These are phyloP conservation scores for Bruguiera hainesii DNA, from an alignment of 441 rosid genomes.

Conservation along the genomic window DNA sequence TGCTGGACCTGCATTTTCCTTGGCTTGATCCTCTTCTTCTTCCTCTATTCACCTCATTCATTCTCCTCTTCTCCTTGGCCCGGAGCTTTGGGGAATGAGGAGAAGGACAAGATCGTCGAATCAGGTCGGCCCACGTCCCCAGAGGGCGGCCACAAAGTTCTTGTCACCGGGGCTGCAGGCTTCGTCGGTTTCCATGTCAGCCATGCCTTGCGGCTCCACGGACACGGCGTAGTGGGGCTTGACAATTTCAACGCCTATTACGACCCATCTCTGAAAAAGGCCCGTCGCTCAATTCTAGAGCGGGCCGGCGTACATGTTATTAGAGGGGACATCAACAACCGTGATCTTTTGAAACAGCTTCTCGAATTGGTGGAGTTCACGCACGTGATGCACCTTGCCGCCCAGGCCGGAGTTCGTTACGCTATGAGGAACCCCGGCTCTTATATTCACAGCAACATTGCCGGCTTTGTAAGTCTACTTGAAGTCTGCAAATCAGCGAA, in stretches of 20 bases:
- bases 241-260: slow-evolving; percentile 41
- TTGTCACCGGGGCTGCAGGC: slow-evolving; percentile 39
- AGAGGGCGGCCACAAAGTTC: slow-evolving; percentile 22
- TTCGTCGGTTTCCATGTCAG: slow-evolving; percentile 39
- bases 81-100: slow-evolving; percentile 17
- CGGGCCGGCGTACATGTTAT: slow-evolving; percentile 24
- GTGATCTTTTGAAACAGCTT: slow-evolving; percentile 21
- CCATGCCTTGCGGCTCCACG: slow-evolving; percentile 28
- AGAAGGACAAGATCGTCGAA: slow-evolving; percentile 21
- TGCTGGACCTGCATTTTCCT: slow-evolving; percentile 35
- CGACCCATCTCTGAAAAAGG: slow-evolving; percentile 29
- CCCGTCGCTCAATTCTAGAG: slow-evolving; percentile 25
- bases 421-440: slow-evolving; percentile 36
- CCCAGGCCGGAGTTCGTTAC: slow-evolving; percentile 39
- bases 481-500: slow-evolving; percentile 34
- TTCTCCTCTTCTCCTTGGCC: background rate
- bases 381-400: slow-evolving; percentile 43
- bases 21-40: slow-evolving; percentile 28
- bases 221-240: slow-evolving; percentile 38
- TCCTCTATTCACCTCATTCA: slow-evolving; percentile 24
- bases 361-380: slow-evolving; percentile 32
- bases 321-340: slow-evolving; percentile 37
- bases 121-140: slow-evolving; percentile 30
- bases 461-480: slow-evolving; percentile 34
- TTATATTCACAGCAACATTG: slow-evolving; percentile 36